Evolutionary conservation across 768 basidiomycete genomes (phyloP), one percentile per base, ranked within the genome.

Genomic region (Boletus tylopilopsis): DNA sequence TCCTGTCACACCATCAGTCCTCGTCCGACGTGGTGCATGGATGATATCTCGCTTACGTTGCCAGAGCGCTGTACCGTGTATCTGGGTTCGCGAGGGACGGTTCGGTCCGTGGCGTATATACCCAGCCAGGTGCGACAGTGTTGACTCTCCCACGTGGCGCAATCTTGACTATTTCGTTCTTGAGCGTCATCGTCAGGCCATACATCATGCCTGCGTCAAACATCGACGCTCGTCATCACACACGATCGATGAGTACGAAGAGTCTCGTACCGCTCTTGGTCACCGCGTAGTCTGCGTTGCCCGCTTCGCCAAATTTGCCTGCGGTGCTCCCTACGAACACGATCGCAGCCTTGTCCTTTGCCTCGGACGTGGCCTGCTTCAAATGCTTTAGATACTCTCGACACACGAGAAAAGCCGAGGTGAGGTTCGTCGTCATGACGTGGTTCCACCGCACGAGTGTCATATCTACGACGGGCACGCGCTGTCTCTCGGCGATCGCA

Each of bases 131-230:
- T 0, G 77, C 82, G 16, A 90, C 73, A 37, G 73, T 72, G 55
- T 89, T 89, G 4, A 88, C 85, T n/a, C 87, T 73, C 0, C 78
- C 88, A 47, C 66, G 73, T 0, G 85, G 83, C 0, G 86, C 85
- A 50, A 88, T 78, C 66, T 80, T 79, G 38, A 90, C 87, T 46
- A 89, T 87, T 67, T 90, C 87, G 63, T 89, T 90, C 69, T 90
- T 89, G 56, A 89, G 72, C 5, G 80, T 73, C 57, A 82, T 67
- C 4, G 78, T 79, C 29, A 89, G 60, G 1, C 86, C 88, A 53
- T 85, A 83, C 85, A 87, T 87, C 71, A 86, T 74, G 5, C 79
- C 85, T 85, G 18, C 16, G 29, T 40, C 15, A 15, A 16, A n/a
- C n/a, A 34, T 30, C 33, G 4, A 16, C 30, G 7, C n/a, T n/a